Conservation (phyloP, 2,329 filamentous ascomycete genomes). For the Metarhizium album region DNA sequence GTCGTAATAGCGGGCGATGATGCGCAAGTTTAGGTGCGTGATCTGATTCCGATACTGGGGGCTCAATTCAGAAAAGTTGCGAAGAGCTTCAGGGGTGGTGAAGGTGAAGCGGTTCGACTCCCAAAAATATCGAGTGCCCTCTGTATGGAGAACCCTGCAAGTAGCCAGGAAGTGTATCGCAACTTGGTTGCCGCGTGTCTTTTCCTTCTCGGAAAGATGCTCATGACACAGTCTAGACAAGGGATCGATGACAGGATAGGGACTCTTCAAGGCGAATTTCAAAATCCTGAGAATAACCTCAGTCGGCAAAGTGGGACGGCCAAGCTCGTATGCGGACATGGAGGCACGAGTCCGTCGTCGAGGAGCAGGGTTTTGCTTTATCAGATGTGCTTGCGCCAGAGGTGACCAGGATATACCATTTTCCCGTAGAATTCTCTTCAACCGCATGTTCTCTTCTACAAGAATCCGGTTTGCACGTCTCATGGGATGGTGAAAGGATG, state of each 20-base stretch:
- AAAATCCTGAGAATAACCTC: conserved; percentile 44
- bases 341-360: conserved; percentile 23
- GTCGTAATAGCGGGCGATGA: conserved; percentile 46
- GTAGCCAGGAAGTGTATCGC: conserved; percentile 43
- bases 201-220: conserved; percentile 32
- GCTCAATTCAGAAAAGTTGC: conserved; percentile 36
- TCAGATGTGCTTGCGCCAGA: conserved; percentile 22
- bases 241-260: conserved; percentile 42
- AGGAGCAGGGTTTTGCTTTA: conserved; percentile 18
- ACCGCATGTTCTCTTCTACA: conserved; percentile 34
- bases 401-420: conserved; percentile 41
- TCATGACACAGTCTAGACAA: conserved; percentile 33
- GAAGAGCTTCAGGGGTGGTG: conserved; percentile 39
- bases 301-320: conserved; percentile 35
- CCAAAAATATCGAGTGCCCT: conserved; percentile 41
- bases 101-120: conserved; percentile 42
- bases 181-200: conserved; percentile 33
- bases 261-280: conserved; percentile 38
- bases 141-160: conserved; percentile 36
- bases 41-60: conserved; percentile 31
- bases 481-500: conserved; percentile 36
- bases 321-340: conserved; percentile 16
- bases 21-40: conserved; percentile 36
- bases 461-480: conserved; percentile 35
- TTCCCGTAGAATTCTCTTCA: conserved; percentile 41